A percentile compares a stretch with the other conserved stretches of the same genome.
Conservation (phyloP, 2,329 filamentous ascomycete species). For the Septoria linicola region DNA sequence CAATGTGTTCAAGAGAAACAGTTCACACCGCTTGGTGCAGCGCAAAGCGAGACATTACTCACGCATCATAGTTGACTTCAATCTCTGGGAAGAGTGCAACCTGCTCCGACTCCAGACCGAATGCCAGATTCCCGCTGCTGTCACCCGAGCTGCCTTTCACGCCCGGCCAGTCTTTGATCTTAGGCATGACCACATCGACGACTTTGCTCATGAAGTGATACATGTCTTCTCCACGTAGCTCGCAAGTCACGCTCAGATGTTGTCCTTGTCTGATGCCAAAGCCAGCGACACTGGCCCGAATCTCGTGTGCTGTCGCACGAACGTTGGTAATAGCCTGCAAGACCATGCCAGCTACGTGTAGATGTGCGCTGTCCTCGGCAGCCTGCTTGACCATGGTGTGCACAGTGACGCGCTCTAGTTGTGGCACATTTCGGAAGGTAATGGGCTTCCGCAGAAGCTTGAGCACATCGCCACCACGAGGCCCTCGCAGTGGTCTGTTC, state of each 20-base stretch:
- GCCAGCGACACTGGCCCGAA: constrained; percentile 67
- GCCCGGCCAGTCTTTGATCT: constrained; percentile 94
- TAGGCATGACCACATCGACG: constrained; percentile 84
- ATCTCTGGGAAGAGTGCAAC: constrained; percentile 89
- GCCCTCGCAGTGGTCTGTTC: constrained; percentile 80
- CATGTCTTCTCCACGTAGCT: constrained; percentile 75
- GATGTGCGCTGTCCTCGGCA: constrained; percentile 66
- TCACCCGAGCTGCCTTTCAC: constrained; percentile 77
- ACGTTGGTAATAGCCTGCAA: constrained; percentile 82
- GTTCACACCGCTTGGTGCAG: not conserved
- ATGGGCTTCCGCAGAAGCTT: constrained; percentile 65
- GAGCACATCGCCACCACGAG: constrained; percentile 73
- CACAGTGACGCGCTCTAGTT: constrained; percentile 76
- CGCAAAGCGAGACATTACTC: constrained; percentile 45
- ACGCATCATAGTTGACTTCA: constrained; percentile 90
- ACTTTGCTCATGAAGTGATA: constrained; percentile 89
- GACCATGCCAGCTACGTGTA: constrained; percentile 81
- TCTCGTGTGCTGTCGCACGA: constrained; percentile 67
- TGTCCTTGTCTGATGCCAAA: constrained; percentile 74
- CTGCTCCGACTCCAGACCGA: constrained; percentile 73
- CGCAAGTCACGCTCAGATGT: constrained; percentile 72
- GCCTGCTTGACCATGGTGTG: constrained; percentile 71
- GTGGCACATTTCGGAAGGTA: constrained; percentile 81
- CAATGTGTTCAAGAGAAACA: not conserved
- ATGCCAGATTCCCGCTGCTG: constrained; percentile 79